Percentiles rank a stretch among this genome's conserved stretches.
Evolutionary conservation across 2,329 filamentous ascomycete genomes (phyloP).

Genomic region (Cladosporium cucumerinum): DNA sequence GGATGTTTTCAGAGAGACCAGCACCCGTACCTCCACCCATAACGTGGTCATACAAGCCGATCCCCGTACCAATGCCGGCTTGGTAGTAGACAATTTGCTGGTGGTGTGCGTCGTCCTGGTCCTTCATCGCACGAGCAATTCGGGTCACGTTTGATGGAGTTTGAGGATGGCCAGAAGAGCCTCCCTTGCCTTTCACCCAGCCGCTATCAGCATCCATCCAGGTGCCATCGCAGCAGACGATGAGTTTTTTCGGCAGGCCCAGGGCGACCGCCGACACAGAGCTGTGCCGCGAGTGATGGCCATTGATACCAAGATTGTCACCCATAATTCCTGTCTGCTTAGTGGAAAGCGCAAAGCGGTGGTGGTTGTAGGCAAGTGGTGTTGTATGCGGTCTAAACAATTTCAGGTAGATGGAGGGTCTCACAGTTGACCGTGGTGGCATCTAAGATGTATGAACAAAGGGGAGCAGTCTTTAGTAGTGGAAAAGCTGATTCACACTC

Average conservation of each 20-base stretch:
- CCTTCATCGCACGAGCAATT: slow-evolving; percentile 34
- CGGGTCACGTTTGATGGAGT: slow-evolving; percentile 38
- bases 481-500: background rate
- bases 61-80: slow-evolving; percentile 36
- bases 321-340: background rate
- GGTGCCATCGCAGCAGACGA: slow-evolving; percentile 30
- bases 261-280: slow-evolving; percentile 13
- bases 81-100: slow-evolving; percentile 41
- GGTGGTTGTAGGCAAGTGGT: background rate
- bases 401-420: background rate
- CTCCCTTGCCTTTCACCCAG: slow-evolving; percentile 26
- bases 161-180: slow-evolving; percentile 29
- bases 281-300: slow-evolving; percentile 14
- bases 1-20: slow-evolving; percentile 47
- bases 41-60: slow-evolving; percentile 33
- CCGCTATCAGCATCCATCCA: slow-evolving; percentile 38
- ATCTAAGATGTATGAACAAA: background rate
- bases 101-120: slow-evolving; percentile 34
- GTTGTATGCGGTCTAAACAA: background rate
- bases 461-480: background rate
- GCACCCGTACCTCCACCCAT: slow-evolving; percentile 34
- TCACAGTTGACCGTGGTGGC: background rate
- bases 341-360: background rate
- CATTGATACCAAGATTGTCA: slow-evolving; percentile 8
- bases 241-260: slow-evolving; percentile 19